Base-by-base conservation (phyloP, 225 moss, liverwort and hornwort genomes). In the Sphagnum tenellum region DNA sequence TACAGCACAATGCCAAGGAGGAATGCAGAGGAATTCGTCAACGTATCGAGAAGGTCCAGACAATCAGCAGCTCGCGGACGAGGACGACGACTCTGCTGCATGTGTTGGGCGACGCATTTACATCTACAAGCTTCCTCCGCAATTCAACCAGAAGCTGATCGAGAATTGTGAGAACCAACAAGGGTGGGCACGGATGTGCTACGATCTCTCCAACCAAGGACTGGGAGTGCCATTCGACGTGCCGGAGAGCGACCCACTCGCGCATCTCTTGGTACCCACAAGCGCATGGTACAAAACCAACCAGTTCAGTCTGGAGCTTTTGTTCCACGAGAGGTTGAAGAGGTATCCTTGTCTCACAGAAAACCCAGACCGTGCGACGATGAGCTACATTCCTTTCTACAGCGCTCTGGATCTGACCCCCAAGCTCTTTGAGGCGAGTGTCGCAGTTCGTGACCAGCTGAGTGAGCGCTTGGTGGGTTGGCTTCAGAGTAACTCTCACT, bases 281-380 rank as follows among this genome's bases (percentile, higher is more conserved):
- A 46, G 48, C 9, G 64, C 72, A 6, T 72, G 72, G 72, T 46
- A 60, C 50, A 48, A 53, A 8, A 72, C 72, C 3, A 29, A 60
- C 45, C 72, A 72, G 60, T 72, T 72, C 66, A 66, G 9, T 12
- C 56, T 64, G 9, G 72, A 53, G 8, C 46, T 66, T 7, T 14
- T 66, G 9, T 72, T 65, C 59, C 72, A 72, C 66, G 56, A 60
- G 66, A 57, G 72, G 58, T 46, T 72, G 56, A 64, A 65, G 64
- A 58, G 45, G 12, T 59, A 66, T 61, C 46, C 60, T 29, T 72
- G 72, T 59, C 48, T 51, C 46, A 72, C 72, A 29, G 47, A 72
- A 14, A 50, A 72, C n/a, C 58, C 66, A 46, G 11, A 50, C 9
- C 11, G 10, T n/a, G 72, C 72, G 9, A 50, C 58, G 44, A 44